Base-by-base conservation (phyloP, 768 basidiomycete species). In the Trametes cingulata region DNA sequence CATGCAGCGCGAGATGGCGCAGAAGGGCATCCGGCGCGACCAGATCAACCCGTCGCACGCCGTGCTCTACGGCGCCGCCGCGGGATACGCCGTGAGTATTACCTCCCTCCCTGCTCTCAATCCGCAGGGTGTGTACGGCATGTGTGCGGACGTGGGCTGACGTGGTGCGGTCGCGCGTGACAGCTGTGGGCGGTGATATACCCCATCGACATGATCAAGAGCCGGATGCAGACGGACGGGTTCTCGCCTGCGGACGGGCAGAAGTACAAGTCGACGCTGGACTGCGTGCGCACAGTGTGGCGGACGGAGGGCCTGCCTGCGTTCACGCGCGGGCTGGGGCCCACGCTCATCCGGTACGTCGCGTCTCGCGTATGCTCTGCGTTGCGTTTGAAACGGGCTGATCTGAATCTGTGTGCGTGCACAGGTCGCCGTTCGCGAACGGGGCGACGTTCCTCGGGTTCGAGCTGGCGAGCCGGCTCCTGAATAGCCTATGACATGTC, bases 381-480 rank as follows among this genome's bases (percentile, higher is more conserved):
- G n/a, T n/a, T n/a, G n/a, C n/a, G n/a, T n/a, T n/a, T n/a, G n/a
- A n/a, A n/a, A n/a, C 20, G 22, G n/a, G n/a, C 43, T 19, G 13
- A 43, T 20, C 15, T 37, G 41, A 33, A 35, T 10, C 20, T 20
- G 35, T 42, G 29, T 15, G 22, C 13, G n/a, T n/a, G 58, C 43
- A 17, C 53, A 95, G 93, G 67, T 95, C 93, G 2, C 95, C 95
- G 0, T 96, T 97, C 68, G 95, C 95, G 12, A 98, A 98, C 67
- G 96, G 95, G 19, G 93, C 93, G 1, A 98, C 96, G 0, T 98
- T 98, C 82, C 84, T 96, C 57, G 95, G 93, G 0, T 98, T 95
- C 68, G 96, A 98, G 79, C 80, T 98, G 76, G 93, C 92, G 43
- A 93, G 85, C 75, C 82, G 94, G 46, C 63, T 85, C 42, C 75